phyloP scores from a whole-genome alignment of 1,139 yeast genomes.

The Nakaseomyces glabratus region DNA sequence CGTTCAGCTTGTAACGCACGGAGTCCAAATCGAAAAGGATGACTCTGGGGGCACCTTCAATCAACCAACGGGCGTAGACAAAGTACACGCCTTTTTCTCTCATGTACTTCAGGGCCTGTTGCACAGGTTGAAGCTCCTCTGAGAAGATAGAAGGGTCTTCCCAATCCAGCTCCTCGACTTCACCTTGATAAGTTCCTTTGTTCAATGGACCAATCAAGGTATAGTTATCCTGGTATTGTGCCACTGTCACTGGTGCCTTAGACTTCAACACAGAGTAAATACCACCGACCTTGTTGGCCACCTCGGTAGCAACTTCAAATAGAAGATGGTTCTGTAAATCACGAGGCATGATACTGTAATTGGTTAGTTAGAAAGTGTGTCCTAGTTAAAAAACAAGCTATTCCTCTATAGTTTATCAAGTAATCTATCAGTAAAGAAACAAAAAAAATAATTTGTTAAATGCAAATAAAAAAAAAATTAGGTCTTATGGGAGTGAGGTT shows the following conservation, averaged over 20 bases:
- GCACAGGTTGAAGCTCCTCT: conserved; percentile 20
- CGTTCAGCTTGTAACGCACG: conserved; percentile 57
- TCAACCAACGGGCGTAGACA: conserved; percentile 90
- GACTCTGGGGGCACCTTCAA: conserved; percentile 96
- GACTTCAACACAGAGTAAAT: conserved; percentile 92
- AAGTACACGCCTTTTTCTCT: conserved; percentile 71
- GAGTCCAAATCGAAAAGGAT: conserved; percentile 75
- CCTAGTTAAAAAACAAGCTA: too few relatives aligned
- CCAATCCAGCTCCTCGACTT: conserved; percentile 73
- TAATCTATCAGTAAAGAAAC: too few relatives aligned
- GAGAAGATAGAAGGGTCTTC: conserved; percentile 50
- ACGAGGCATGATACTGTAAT: conserved; percentile 46
- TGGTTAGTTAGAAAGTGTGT: too few relatives aligned
- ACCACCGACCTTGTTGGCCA: conserved; percentile 94
- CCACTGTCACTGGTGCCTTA: conserved; percentile 91
- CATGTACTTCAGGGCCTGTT: conserved; percentile 42
- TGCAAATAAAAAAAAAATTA: too few relatives aligned
- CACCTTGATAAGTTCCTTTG: conserved; percentile 72
- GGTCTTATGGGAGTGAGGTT: too few relatives aligned
- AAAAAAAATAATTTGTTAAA: too few relatives aligned
- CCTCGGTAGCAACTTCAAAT: conserved; percentile 93
- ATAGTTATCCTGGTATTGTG: conserved; percentile 82
- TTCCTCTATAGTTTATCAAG: too few relatives aligned
- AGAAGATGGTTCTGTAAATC: conserved; percentile 73
- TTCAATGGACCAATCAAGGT: conserved; percentile 80